Evolutionary conservation across 1,139 yeast genomes (phyloP).

Genomic region (Sugiyamaella sp.): DNA sequence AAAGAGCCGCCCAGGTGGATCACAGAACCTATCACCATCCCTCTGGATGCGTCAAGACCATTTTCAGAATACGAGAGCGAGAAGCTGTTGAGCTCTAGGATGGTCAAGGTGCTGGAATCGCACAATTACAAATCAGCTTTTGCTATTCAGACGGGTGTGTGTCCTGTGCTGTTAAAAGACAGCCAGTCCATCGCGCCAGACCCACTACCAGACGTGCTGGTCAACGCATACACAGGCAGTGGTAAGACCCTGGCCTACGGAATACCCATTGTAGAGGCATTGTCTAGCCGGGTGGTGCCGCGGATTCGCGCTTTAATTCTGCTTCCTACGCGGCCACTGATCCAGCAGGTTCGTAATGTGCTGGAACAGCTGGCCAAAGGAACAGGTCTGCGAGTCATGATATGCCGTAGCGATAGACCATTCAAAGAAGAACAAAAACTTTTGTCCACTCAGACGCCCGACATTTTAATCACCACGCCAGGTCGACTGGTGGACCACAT

Average conservation of each 20-base stretch:
- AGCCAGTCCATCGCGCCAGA: conserved; percentile 57
- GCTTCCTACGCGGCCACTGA: conserved; percentile 89
- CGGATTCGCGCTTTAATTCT: conserved; percentile 73
- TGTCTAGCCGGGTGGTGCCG: conserved; percentile 68
- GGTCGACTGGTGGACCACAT: conserved; percentile 94
- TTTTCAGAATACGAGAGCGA: conserved; percentile 35
- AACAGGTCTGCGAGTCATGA: conserved; percentile 61
- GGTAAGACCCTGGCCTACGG: conserved; percentile 94
- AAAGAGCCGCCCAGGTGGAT: conserved; percentile 54
- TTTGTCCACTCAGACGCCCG: conserved; percentile 58
- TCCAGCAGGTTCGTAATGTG: conserved; percentile 76
- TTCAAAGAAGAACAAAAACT: conserved; percentile 65
- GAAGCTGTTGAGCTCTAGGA: conserved; percentile 41
- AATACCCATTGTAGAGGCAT: conserved; percentile 75
- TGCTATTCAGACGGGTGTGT: conserved; percentile 74
- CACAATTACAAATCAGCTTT: conserved; percentile 61
- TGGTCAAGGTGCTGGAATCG: conserved; percentile 47
- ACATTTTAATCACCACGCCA: conserved; percentile 82
- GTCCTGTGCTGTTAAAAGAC: conserved; percentile 59
- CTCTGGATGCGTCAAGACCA: conserved; percentile 33
- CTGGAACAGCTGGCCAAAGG: conserved; percentile 65
- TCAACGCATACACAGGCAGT: conserved; percentile 94
- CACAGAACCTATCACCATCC: conserved; percentile 60
- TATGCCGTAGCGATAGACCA: conserved; percentile 55
- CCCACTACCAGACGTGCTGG: conserved; percentile 61